phyloP scores from a whole-genome alignment of 805 yeast genomes.

The Blastobotrys muscicola region DNA sequence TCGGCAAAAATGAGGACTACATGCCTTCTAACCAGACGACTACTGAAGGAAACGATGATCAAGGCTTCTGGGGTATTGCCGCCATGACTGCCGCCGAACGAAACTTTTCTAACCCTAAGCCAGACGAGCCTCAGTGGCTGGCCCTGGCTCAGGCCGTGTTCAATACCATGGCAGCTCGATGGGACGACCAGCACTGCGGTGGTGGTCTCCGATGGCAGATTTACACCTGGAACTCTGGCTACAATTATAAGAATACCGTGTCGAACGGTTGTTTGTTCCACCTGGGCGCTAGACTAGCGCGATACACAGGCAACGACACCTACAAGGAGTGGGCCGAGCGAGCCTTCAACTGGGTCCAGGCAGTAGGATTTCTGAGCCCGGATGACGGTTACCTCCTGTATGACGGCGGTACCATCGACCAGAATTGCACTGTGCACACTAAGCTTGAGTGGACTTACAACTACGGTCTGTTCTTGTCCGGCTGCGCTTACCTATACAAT shows the following conservation, averaged over 20 bases:
- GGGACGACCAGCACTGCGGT: conserved; percentile 66
- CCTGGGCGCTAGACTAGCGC: conserved; percentile 74
- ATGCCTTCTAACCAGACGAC: conserved; percentile 82
- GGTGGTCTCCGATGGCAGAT: conserved; percentile 98
- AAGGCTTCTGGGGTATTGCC: conserved; percentile 93
- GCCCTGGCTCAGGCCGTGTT: conserved; percentile 80
- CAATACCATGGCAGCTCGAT: conserved; percentile 80
- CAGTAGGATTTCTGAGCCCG: conserved; percentile 34
- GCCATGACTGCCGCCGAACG: conserved; percentile 88
- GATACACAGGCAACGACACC: conserved; percentile 67
- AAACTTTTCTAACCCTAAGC: conserved; percentile 65
- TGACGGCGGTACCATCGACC: conserved; percentile 32
- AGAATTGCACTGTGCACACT: conserved; percentile 54
- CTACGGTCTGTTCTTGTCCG: conserved; percentile 69
- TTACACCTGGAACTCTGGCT: conserved; percentile 88
- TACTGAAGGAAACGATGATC: conserved; percentile 97
- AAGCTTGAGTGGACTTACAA: conserved; percentile 77
- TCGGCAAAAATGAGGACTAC: conserved; percentile 64
- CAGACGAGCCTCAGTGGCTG: conserved; percentile 64
- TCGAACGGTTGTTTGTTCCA: conserved; percentile 88
- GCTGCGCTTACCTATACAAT: conserved; percentile 74
- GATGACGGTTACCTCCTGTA: conserved; percentile 36
- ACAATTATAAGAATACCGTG: conserved; percentile 84
- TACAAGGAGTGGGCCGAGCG: conserved; percentile 67
- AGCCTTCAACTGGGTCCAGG: conserved; percentile 74